phyloP scores from a whole-genome alignment of 2,329 filamentous ascomycete species.

The Monosporascus sp. region DNA sequence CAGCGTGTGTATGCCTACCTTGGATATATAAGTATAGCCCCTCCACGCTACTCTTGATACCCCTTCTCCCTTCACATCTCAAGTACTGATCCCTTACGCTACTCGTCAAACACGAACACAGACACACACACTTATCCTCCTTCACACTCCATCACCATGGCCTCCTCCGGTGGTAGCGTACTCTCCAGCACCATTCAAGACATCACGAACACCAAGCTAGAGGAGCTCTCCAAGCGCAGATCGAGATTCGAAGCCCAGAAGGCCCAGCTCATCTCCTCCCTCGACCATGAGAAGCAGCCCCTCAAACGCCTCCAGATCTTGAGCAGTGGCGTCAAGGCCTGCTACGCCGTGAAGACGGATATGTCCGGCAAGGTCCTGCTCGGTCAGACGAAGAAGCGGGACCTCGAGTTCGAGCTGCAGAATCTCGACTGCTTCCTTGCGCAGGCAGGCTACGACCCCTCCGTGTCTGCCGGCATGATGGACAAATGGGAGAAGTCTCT shows the following conservation, averaged over 20 bases:
- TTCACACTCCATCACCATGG: too few relatives aligned
- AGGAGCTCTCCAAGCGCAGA: conserved; percentile 24
- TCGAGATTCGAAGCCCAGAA: conserved; percentile 14
- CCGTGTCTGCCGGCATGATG: conserved; percentile 28
- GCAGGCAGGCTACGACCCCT: conserved; percentile 32
- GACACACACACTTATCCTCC: too few relatives aligned
- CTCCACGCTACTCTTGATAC: too few relatives aligned
- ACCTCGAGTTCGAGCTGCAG: conserved; percentile 7
- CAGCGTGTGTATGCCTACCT: too few relatives aligned
- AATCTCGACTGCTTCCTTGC: conserved; percentile 31
- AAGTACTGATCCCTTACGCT: too few relatives aligned
- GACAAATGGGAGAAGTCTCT: conserved; percentile 27
- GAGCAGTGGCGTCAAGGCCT: conserved; percentile 4
- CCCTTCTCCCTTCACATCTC: too few relatives aligned
- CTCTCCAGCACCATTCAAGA: conserved; percentile 24
- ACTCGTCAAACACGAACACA: too few relatives aligned
- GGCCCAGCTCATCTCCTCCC: conserved; percentile 4
- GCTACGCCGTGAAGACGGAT: conserved; percentile 3
- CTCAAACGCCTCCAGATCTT: conserved; percentile 8
- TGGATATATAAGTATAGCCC: too few relatives aligned
- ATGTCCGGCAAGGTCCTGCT: conserved; percentile 25
- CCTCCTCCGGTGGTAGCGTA: conserved; percentile 3
- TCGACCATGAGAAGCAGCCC: conserved; percentile 3
- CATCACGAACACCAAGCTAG: conserved; percentile 26
- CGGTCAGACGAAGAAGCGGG: conserved; percentile 26